These are phyloP conservation scores for Nicotiana obtusifolia DNA, from an alignment of 257 asterid species.

Conservation along the genomic window DNA sequence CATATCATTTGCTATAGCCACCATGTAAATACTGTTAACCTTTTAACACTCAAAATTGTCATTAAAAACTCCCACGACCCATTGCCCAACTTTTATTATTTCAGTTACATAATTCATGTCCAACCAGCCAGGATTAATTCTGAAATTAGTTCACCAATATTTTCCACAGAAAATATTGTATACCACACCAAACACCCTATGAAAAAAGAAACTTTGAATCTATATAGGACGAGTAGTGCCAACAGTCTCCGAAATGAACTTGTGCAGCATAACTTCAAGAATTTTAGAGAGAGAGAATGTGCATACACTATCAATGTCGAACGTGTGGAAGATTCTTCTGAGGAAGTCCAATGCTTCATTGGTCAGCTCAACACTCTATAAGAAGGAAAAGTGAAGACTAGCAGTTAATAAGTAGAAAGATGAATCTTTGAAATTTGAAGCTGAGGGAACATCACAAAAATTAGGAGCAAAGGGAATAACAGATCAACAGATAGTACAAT, in stretches of 20 bases:
- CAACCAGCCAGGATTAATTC: background rate
- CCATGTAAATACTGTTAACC: background rate
- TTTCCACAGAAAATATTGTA: background rate
- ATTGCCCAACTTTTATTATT: background rate
- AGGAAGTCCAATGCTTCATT: conserved; percentile 85
- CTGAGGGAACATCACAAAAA: background rate
- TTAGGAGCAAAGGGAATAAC: background rate
- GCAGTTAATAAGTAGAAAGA: background rate
- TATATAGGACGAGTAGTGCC: background rate
- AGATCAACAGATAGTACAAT: background rate
- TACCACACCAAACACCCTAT: background rate
- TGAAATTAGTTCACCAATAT: background rate
- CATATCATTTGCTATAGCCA: background rate
- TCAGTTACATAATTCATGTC: background rate
- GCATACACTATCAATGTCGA: conserved; percentile 77
- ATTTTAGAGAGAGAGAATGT: conserved; percentile 11
- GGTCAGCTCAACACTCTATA: conserved; percentile 89
- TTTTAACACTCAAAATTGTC: background rate
- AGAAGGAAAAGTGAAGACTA: background rate
- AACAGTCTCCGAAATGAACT: background rate
- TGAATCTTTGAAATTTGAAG: background rate
- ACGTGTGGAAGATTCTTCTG: conserved; percentile 58
- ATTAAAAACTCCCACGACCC: background rate
- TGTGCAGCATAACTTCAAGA: conserved; percentile 1
- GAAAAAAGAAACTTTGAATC: background rate